Base-by-base conservation (phyloP, 176 grass and related monocot species). In the Zoysia pacifica region DNA sequence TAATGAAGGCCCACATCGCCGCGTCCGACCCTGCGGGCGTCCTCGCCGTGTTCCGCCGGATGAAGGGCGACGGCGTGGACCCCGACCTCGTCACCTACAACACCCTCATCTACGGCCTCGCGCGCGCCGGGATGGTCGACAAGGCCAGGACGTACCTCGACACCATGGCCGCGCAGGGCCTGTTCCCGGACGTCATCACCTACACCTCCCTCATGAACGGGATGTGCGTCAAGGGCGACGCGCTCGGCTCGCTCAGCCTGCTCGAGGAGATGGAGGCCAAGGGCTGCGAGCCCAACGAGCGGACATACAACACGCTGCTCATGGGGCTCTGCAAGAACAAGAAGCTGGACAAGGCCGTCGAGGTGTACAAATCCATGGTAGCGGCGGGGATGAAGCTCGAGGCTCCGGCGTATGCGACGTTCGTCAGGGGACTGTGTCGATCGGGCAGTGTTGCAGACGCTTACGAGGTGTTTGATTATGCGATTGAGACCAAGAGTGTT, bases 51-150 rank as follows among this genome's bases (percentile, higher is more conserved):
- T 71, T 93, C 67, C 93, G 89, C 71, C 62, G 83, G 19, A 99
- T 95, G 96, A 83, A 77, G 87, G 65, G 50, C 50, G 90, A 95
- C 77, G 90, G 90, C 50, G 76, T 99, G 18, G 75, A 99, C 7
- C 96, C 90, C 3, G 92, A 95, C 81, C 55, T 99, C n/a, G 87
- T 99, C 52, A 95, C 96, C 2, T 93, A 95, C 82, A 99, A 93
- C 52, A 99, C 92, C 13, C 90, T 99, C 77, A 18, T 99, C 19
- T 99, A 61, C 41, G 86, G 82, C 35, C 92, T 99, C 10, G 81
- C 96, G 18, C 93, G 88, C 75, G 86, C 88, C 1, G 96, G 92
- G 2, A 91, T 99, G 90, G 71, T 95, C 16, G 38, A 65, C 38
- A 91, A 95, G 62, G 96, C 92, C 1, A 91, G 79, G 50, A 82